Evolutionary conservation across 75 land plant genomes (phyloP), one percentile per base, ranked within the genome.

Genomic region (Chamaecyparis obtusa): DNA sequence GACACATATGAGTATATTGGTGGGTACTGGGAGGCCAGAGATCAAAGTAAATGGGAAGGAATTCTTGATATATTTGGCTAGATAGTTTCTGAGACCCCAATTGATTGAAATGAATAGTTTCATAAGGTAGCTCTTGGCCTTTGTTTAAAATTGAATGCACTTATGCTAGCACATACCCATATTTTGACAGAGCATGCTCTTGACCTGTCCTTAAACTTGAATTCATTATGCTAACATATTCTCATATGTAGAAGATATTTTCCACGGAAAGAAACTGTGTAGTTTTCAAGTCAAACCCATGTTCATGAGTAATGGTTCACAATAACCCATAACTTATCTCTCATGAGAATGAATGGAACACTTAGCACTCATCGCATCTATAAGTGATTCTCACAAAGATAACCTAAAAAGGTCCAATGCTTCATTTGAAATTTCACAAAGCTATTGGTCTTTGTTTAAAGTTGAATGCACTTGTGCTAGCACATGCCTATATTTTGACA

Each of bases 21-120:
- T 41, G 99, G 99, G 39, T 97, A 97, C 78, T 97, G 99, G 99
- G 99, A 97, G 86, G 94, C 97, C n/a, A 91, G 99, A 77, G 91
- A 94, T 71, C 64, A 86, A 78, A 82, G 89, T 39, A 84, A 90
- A 9, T 97, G 97, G 97, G 91, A 90, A 16, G 87, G 89, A 36
- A 95, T 97, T 86, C 99, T 97, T 13, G 95, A 97, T 76, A 95
- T 97, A 17, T 97, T 97, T 87, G 99, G 99, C n/a, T 93, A 91
- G 79, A 86, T 92, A 56, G 82, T 92, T 51, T 78, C 88, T 56
- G 96, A 95, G 57, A 74, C 76, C 11, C 36, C 76, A 9, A 32
- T 33, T 33, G 76, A 74, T 74, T 74, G 76, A 74, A 71, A 74
- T 13, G 36, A 32, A n/a, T n/a, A n/a, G n/a, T n/a, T n/a, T n/a